These are phyloP conservation scores for Zygosaccharomyces pseudobailii DNA, from an alignment of 1,139 yeast species.

Conservation along the genomic window DNA sequence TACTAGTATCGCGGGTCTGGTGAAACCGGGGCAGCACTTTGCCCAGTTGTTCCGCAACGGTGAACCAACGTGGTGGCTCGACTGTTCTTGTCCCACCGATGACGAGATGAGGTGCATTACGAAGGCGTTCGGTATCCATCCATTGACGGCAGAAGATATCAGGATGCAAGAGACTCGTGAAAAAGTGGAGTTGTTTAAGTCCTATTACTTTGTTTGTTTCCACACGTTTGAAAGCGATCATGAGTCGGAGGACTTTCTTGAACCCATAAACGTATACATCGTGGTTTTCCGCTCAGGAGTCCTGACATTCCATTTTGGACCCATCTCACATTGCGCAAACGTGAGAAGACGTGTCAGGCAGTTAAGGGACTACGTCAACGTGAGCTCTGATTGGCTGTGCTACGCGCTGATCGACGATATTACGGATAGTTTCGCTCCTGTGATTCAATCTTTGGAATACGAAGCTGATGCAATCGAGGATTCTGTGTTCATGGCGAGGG, in stretches of 20 bases:
- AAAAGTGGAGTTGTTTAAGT: slow-evolving; percentile 71
- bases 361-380: slow-evolving; percentile 79
- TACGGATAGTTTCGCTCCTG: slow-evolving; percentile 90
- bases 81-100: slow-evolving; percentile 65
- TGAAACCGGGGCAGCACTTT: slow-evolving; percentile 60
- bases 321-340: slow-evolving; percentile 75
- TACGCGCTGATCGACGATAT: slow-evolving; percentile 92
- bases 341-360: slow-evolving; percentile 91
- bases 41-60: slow-evolving; percentile 54
- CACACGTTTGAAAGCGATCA: slow-evolving; percentile 74
- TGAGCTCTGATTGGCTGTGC: slow-evolving; percentile 89
- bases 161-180: slow-evolving; percentile 83
- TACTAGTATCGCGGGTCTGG: slow-evolving; percentile 73
- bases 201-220: slow-evolving; percentile 76
- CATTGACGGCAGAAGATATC: slow-evolving; percentile 80
- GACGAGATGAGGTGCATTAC: slow-evolving; percentile 61
- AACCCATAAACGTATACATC: slow-evolving; percentile 82
- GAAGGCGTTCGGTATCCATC: slow-evolving; percentile 77
- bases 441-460: slow-evolving; percentile 76
- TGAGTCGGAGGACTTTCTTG: slow-evolving; percentile 75
- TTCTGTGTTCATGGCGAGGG: slow-evolving; percentile 61
- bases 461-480: slow-evolving; percentile 94
- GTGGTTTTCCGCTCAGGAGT: slow-evolving; percentile 85
- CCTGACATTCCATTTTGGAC: slow-evolving; percentile 79
- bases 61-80: slow-evolving; percentile 65